A percentile compares a stretch with the other conserved stretches of the same genome.
These are phyloP conservation scores for Spathaspora girioi DNA, from an alignment of 805 yeast species.

Conservation along the genomic window DNA sequence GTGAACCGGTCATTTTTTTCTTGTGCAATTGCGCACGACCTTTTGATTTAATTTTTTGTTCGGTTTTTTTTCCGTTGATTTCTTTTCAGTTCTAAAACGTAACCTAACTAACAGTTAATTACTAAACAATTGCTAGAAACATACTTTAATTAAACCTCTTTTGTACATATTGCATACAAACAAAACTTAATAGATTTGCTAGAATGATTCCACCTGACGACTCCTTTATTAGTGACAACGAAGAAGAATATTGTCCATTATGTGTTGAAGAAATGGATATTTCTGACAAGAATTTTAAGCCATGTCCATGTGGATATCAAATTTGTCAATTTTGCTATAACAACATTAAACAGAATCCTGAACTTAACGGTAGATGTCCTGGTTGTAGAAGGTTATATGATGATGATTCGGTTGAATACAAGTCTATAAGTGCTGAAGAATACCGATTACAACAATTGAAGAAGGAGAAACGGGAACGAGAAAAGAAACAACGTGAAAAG, in stretches of 20 bases:
- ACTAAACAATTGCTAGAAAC: neutral
- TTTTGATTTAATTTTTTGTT: neutral
- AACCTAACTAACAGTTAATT: neutral
- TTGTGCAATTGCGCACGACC: neutral
- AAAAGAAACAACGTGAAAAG: slow-evolving; percentile 80
- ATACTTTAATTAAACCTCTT: neutral
- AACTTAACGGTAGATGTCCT: slow-evolving; percentile 93
- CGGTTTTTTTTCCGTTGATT: neutral
- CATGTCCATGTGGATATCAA: slow-evolving; percentile 99
- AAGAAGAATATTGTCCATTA: slow-evolving; percentile 82
- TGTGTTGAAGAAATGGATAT: slow-evolving; percentile 98
- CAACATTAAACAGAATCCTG: slow-evolving; percentile 93
- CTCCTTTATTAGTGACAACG: slow-evolving; percentile 70
- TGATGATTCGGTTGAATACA: slow-evolving; percentile 89
- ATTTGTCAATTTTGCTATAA: slow-evolving; percentile 98
- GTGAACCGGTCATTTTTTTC: neutral
- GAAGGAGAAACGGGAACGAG: slow-evolving; percentile 77
- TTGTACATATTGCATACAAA: neutral
- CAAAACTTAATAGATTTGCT: too few relatives aligned
- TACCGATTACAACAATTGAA: slow-evolving; percentile 77
- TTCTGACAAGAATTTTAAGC: slow-evolving; percentile 92
- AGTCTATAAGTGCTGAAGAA: slow-evolving; percentile 80
- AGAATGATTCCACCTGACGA: slow-evolving; percentile 40
- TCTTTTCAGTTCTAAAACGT: neutral
- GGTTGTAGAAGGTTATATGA: slow-evolving; percentile 94